phyloP scores from a whole-genome alignment of 2,329 filamentous ascomycete genomes.

The Canariomyces notabilis region DNA sequence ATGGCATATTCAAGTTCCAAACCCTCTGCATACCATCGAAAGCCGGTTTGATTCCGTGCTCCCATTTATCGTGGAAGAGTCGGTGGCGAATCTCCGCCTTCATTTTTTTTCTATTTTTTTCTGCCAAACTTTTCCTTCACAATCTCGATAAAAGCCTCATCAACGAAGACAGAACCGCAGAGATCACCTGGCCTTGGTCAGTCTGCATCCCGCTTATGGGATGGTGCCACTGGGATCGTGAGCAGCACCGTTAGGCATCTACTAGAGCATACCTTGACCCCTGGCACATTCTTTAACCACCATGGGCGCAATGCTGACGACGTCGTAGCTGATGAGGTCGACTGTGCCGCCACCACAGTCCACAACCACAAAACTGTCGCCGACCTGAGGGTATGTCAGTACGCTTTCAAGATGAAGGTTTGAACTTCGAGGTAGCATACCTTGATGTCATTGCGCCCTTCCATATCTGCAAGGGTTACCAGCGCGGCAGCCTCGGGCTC shows the following conservation, averaged over 20 bases:
- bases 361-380: slow-evolving; percentile 26
- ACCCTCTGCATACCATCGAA: slow-evolving; percentile 15
- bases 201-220: no score
- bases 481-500: slow-evolving; percentile 45
- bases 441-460: slow-evolving; percentile 8
- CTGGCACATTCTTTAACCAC: slow-evolving; percentile 33
- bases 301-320: slow-evolving; percentile 24
- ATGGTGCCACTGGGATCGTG: no score
- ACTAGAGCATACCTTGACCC: slow-evolving; percentile 35
- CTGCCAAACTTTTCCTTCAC: slow-evolving; percentile 25
- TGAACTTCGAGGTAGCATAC: not conserved
- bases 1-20: slow-evolving; percentile 14
- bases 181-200: slow-evolving; percentile 34
- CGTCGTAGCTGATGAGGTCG: slow-evolving; percentile 37
- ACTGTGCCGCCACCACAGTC: slow-evolving; percentile 32
- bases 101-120: not conserved
- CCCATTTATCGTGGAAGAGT: slow-evolving; percentile 24
- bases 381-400: slow-evolving; percentile 1
- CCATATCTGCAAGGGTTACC: slow-evolving; percentile 30
- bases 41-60: slow-evolving; percentile 24
- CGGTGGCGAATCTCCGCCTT: not conserved
- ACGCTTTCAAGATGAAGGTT: not conserved
- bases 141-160: slow-evolving; percentile 32
- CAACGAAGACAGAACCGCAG: slow-evolving; percentile 38
- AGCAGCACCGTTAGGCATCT: no score